Evolutionary conservation across 176 grass and related monocot species (phyloP), one percentile per base, ranked within the genome.

Genomic region (Aegilops sharonensis): DNA sequence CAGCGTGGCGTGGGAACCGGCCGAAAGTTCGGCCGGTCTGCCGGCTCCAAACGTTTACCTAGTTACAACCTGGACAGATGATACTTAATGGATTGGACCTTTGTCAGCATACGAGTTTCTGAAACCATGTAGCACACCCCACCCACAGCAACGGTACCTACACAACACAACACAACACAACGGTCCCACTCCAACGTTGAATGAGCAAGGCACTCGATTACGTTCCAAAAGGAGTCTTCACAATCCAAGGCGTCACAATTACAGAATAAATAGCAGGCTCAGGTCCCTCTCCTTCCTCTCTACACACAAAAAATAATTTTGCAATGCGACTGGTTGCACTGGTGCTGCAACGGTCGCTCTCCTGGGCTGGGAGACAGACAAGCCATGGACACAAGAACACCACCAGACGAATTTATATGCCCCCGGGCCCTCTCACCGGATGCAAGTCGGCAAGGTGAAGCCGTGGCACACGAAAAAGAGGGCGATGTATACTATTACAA

Each of bases 391-490:
- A 81, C 62, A 52, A n/a, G 45, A 68, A 42, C 27, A 14, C 64
- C 40, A 73, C 20, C 13, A 13, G 1, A 23, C 17, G 14, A 14
- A 75, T 15, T 75, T 18, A 8, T 57, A 57, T 57, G 24, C 25
- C 21, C 45, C 1, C 2, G 60, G 72, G 13, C 65, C 36, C 54
- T 17, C 84, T 32, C 84, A 99, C 77, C 90, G 77, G 42, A 98
- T 91, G 57, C 97, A 99, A 48, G 92, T 88, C 29, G 97, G 92
- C 73, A 99, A 75, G 56, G 90, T 96, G 84, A 99, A 88, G 23
- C 97, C 97, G 90, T 99, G 90, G 85, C 97, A 99, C 25, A 96
- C 9, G 30, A 94, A 99, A n/a, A 92, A 94, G 32, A 99, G 94
- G 61, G 91, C 92, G 2, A 96, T 75, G 34, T 99, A 99, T 69